Percentiles rank a stretch among this genome's conserved stretches.
phyloP scores from a whole-genome alignment of 805 yeast genomes.

The Cyberlindnera amylophila region DNA sequence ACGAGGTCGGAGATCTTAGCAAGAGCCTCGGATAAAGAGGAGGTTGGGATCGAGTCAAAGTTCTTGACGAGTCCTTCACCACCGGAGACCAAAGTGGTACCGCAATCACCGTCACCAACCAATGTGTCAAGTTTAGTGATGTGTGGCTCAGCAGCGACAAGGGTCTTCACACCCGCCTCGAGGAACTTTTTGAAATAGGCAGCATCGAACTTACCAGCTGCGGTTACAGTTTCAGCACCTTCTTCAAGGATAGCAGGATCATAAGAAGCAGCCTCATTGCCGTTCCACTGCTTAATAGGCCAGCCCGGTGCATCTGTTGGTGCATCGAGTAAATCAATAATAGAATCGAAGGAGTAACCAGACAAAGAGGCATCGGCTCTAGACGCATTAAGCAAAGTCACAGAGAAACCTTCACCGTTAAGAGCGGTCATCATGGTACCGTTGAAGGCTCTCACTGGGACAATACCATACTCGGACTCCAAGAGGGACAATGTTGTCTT shows the following conservation, averaged over 20 bases:
- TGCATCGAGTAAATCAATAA: slow-evolving; percentile 58
- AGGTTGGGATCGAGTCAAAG: slow-evolving; percentile 39
- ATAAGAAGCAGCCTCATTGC: slow-evolving; percentile 28
- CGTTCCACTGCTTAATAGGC: slow-evolving; percentile 36
- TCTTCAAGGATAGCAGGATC: slow-evolving; percentile 29
- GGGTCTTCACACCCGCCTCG: slow-evolving; percentile 45
- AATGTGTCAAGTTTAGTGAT: slow-evolving; percentile 81
- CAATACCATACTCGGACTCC: slow-evolving; percentile 46
- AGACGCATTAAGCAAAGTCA: slow-evolving; percentile 72
- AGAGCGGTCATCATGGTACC: slow-evolving; percentile 87
- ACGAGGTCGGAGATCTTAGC: slow-evolving; percentile 77
- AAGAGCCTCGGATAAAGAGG: slow-evolving; percentile 49
- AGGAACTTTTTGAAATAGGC: slow-evolving; percentile 34
- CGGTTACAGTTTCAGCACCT: slow-evolving; percentile 30
- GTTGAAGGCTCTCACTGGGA: slow-evolving; percentile 64
- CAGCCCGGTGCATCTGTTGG: slow-evolving; percentile 84
- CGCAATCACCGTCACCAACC: slow-evolving; percentile 98
- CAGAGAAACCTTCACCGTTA: slow-evolving; percentile 87
- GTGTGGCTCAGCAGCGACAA: slow-evolving; percentile 69
- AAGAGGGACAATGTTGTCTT: slow-evolving; percentile 53
- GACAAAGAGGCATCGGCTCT: slow-evolving; percentile 38
- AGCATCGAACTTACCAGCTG: slow-evolving; percentile 35
- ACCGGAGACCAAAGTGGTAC: slow-evolving; percentile 83
- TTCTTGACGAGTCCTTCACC: slow-evolving; percentile 65
- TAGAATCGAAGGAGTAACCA: slow-evolving; percentile 28